phyloP scores from a whole-genome alignment of 2,329 filamentous ascomycete species.

The Fragosphaeria purpurea region DNA sequence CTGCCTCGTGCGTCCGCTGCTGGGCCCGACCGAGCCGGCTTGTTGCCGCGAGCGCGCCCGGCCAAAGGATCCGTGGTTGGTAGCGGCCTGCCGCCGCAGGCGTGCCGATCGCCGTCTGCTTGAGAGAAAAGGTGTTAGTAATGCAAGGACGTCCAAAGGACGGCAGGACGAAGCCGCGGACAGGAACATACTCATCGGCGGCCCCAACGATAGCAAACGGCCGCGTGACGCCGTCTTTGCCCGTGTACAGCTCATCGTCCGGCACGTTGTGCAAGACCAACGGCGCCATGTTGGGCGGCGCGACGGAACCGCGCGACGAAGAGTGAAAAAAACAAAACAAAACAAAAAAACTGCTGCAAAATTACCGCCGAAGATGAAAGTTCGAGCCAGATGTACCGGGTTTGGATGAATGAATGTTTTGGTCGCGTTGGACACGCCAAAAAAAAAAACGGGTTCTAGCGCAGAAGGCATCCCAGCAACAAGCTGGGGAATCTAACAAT shows the following conservation, averaged over 20 bases:
- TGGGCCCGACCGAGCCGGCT: constrained; percentile 7
- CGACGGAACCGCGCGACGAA: not conserved
- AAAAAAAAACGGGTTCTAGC: no score
- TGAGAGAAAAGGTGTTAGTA: constrained; percentile 10
- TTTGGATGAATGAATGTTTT: no score
- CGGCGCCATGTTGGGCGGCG: constrained; percentile 40
- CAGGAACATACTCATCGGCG: constrained; percentile 10
- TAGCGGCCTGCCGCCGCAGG: constrained; percentile 39
- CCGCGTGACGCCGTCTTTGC: constrained; percentile 54
- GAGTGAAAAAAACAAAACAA: not conserved
- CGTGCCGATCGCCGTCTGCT: constrained; percentile 44
- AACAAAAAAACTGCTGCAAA: not conserved
- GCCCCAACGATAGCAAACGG: constrained; percentile 51
- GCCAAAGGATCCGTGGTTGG: constrained; percentile 47
- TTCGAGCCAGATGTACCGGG: no score
- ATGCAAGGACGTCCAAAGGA: not conserved
- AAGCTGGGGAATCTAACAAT: no score
- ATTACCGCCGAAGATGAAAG: no score
- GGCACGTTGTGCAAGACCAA: constrained; percentile 60
- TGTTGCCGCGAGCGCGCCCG: constrained; percentile 48
- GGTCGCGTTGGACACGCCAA: no score
- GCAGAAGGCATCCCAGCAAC: no score
- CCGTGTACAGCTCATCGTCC: constrained; percentile 56
- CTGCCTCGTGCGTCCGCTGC: constrained; percentile 4
- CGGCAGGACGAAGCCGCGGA: not conserved